Base-by-base conservation (phyloP, 768 basidiomycete genomes). In the Boletus pseudopeckii region DNA sequence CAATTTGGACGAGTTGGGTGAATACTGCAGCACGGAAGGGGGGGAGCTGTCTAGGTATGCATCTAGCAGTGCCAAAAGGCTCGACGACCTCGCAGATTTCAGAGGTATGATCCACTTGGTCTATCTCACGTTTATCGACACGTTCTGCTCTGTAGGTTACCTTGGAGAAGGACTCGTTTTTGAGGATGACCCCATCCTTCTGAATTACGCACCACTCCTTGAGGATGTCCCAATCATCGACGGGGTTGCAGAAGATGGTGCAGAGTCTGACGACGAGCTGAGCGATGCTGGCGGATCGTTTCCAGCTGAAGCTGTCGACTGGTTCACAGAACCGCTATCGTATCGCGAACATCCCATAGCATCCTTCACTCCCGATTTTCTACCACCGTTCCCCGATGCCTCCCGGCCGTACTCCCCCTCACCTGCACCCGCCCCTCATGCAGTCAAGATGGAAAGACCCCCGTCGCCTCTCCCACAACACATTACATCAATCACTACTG, bases 11-110 rank as follows among this genome's bases (percentile, higher is more conserved):
- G 91, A 93, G 66, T 72, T 93, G 50, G 71, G 64, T 24, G 85
- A 86, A 53, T 90, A 88, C 61, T 79, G 77, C 48, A 65, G 71
- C n/a, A 74, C 80, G 1, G 90, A 92, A 68, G 88, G 80, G 18
- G 75, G 74, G 61, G 90, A 92, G 61, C 67, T 91, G 53, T 76
- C 79, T 24, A 79, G 85, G 34, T 90, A 90, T 67, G 82, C 83
- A 7, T 69, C 80, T 5, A 82, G 83, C 65, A 83, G 83, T 5
- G 74, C 75, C 39, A 76, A 85, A 61, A 75, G 88, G 61, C 75
- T 83, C 11, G 88, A 90, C 66, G 89, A 90, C 65, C 70, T 92
- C 64, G 74, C 77, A 48, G 90, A 90, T 66, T 79, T 88, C 68
- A 83, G 78, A 76, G 81, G 87, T 85, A 73, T 71, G 79, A 77